phyloP scores from a whole-genome alignment of 1,284 basidiomycete genomes.

The Sphaerobolus stellatus region DNA sequence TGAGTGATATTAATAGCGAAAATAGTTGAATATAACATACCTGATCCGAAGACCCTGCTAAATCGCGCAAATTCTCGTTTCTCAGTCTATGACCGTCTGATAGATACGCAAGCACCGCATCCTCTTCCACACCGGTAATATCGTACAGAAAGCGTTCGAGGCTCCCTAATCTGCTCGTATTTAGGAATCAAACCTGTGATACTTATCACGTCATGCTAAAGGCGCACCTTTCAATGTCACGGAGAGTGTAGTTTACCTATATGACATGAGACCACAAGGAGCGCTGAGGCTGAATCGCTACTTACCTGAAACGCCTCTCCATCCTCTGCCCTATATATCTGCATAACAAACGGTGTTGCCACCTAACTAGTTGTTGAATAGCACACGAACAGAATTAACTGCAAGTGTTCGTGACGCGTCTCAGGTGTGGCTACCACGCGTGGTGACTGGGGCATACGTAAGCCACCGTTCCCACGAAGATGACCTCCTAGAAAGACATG shows the following conservation, averaged over 20 bases:
- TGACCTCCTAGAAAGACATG: too few species aligned
- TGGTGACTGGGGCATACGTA: too few species aligned
- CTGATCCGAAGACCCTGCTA: constrained; percentile 70
- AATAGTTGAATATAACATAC: constrained; percentile 34
- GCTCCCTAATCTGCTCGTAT: constrained; percentile 48
- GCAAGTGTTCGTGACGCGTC: too few species aligned
- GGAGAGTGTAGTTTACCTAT: constrained; percentile 62
- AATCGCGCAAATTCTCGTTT: constrained; percentile 66
- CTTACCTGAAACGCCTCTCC: constrained; percentile 55
- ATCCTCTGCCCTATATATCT: constrained; percentile 73
- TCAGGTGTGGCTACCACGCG: too few species aligned
- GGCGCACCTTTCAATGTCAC: constrained; percentile 79
- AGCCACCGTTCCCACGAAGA: too few species aligned
- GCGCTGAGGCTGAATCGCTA: background rate
- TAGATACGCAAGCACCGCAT: constrained; percentile 70
- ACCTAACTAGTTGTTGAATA: too few species aligned
- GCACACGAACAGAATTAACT: too few species aligned
- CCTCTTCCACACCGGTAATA: constrained; percentile 63
- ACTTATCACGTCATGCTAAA: too few species aligned
- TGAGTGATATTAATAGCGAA: constrained; percentile 1
- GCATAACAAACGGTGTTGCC: too few species aligned
- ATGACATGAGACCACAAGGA: background rate
- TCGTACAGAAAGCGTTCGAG: constrained; percentile 66
- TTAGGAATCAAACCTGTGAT: background rate
- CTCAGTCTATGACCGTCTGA: constrained; percentile 70